These are phyloP conservation scores for Rhododendron williamsianum DNA, from an alignment of 148 eudicot genomes.

Conservation along the genomic window DNA sequence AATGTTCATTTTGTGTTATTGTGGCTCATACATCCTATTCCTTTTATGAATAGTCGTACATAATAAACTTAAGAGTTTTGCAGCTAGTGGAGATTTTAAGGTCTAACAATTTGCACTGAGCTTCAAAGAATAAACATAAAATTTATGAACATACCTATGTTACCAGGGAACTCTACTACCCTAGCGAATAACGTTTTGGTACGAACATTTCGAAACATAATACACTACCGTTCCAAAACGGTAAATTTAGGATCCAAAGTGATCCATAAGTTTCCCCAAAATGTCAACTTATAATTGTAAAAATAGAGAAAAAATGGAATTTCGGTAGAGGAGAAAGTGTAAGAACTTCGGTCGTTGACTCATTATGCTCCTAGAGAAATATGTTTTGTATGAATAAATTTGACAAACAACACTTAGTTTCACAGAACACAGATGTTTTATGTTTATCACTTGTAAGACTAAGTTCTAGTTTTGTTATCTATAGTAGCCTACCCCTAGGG, in stretches of 20 bases:
- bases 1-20: too few relatives aligned
- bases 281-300: background rate
- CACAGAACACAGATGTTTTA: background rate
- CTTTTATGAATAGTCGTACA: too few relatives aligned
- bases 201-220: too few relatives aligned
- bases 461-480: background rate
- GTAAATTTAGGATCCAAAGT: background rate
- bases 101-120: background rate
- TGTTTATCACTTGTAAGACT: background rate
- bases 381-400: background rate
- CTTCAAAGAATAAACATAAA: too few relatives aligned
- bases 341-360: background rate
- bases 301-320: background rate
- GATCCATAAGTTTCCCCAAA: background rate
- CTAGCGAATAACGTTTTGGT: background rate
- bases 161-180: background rate
- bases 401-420: background rate
- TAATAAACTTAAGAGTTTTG: background rate
- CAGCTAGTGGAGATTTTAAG: background rate
- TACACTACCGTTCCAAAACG: background rate
- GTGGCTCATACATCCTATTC: too few relatives aligned
- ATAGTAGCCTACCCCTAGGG: background rate
- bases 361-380: too few relatives aligned
- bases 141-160: too few relatives aligned
- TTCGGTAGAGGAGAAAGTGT: background rate